These are phyloP conservation scores for Orychophragmus violaceus DNA, from an alignment of 345 rosid species.

Conservation along the genomic window DNA sequence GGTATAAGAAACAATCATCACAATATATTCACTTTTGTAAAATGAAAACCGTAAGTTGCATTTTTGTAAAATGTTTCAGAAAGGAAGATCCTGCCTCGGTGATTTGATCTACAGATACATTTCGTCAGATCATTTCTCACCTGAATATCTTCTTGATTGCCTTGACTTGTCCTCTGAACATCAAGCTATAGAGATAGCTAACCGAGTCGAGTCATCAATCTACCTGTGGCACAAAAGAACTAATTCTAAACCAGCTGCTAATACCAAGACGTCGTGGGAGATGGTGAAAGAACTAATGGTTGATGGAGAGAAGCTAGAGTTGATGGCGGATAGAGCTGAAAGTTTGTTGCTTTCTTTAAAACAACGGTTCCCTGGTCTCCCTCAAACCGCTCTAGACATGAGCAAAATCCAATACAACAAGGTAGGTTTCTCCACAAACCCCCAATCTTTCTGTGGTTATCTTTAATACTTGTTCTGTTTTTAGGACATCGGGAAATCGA, in stretches of 20 bases:
- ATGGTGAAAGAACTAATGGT: constrained; percentile 83
- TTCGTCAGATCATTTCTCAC: constrained; percentile 74
- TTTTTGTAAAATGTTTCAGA: constrained; percentile 44
- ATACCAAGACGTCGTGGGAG: constrained; percentile 82
- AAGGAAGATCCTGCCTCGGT: constrained; percentile 78
- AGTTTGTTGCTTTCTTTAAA: constrained; percentile 75
- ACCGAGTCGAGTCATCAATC: constrained; percentile 74
- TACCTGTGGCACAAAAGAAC: constrained; percentile 65
- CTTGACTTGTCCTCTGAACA: constrained; percentile 91
- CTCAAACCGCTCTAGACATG: constrained; percentile 91
- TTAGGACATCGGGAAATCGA: constrained; percentile 95
- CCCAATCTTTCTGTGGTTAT: too few species aligned
- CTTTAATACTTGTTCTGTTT: not conserved
- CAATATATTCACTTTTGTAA: not conserved
- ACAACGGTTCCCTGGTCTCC: constrained; percentile 87
- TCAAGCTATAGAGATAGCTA: constrained; percentile 90
- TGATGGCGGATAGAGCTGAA: constrained; percentile 86
- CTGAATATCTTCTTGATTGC: constrained; percentile 85
- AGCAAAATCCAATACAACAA: constrained; percentile 95
- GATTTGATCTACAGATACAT: constrained; percentile 77
- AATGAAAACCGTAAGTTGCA: not conserved
- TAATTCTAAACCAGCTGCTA: constrained; percentile 46
- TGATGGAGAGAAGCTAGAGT: constrained; percentile 78
- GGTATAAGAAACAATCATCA: constrained; percentile 32
- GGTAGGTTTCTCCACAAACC: constrained; percentile 41